Evolutionary conservation across 495 filamentous ascomycete species (phyloP).

Genomic region (Talaromyces stipitatus): DNA sequence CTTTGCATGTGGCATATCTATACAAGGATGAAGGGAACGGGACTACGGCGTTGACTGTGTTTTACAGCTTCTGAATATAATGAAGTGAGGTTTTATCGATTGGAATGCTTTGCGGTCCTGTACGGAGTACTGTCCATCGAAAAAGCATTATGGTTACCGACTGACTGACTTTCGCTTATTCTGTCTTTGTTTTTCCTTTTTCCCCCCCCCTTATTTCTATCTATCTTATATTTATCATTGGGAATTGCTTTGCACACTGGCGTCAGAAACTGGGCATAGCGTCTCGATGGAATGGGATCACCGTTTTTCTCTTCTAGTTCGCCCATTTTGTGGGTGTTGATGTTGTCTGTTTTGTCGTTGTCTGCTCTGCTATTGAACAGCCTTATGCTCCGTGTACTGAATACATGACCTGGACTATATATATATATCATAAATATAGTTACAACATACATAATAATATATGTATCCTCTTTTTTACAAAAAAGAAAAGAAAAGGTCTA

Average conservation of each 20-base stretch:
- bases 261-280: conserved; percentile 7
- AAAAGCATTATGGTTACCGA: neutral
- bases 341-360: neutral
- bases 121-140: too few relatives aligned
- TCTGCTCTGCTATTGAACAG: neutral
- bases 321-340: neutral
- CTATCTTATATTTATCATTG: neutral
- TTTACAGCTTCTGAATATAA: conserved; percentile 7
- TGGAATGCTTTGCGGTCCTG: too few relatives aligned
- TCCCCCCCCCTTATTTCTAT: conserved; percentile 11
- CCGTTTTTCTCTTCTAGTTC: neutral
- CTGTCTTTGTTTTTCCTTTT: conserved; percentile 9
- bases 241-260: conserved; percentile 8
- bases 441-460: neutral
- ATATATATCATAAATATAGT: neutral
- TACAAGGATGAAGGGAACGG: neutral
- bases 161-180: conserved; percentile 11
- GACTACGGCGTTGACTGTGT: conserved; percentile 1
- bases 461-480: too few relatives aligned
- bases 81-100: too few relatives aligned
- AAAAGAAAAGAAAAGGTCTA: neutral
- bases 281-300: conserved; percentile 5
- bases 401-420: too few relatives aligned
- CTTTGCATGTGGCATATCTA: conserved; percentile 19
- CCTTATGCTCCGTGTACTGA: neutral